Percentiles rank a stretch among this genome's conserved stretches.
Conservation (phyloP, 805 yeast species). For the Clavispora phyllophila region DNA sequence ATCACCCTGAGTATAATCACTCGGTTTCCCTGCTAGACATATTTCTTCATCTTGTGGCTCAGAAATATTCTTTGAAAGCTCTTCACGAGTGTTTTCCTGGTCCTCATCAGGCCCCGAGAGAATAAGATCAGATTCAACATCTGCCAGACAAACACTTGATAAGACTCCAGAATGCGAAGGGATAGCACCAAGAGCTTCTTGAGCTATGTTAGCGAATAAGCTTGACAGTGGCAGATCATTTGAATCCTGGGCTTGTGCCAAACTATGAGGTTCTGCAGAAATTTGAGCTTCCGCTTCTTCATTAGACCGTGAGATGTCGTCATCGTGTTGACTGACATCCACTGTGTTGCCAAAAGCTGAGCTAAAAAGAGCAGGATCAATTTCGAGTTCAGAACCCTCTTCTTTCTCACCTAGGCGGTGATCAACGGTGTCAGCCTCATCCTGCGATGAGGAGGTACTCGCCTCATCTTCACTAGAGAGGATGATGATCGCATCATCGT, state of each 20-base stretch:
- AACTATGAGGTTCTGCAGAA: background rate
- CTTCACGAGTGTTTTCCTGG: background rate
- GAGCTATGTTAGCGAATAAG: constrained; percentile 2
- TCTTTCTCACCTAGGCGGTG: background rate
- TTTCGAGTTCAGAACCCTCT: background rate
- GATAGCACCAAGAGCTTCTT: background rate
- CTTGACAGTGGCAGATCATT: background rate
- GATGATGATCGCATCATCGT: background rate
- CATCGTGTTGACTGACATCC: background rate
- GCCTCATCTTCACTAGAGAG: constrained; percentile 1
- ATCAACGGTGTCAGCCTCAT: background rate
- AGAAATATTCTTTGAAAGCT: background rate
- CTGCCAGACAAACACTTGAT: constrained; percentile 1
- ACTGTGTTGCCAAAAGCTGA: background rate
- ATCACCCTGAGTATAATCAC: background rate
- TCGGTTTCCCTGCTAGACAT: background rate
- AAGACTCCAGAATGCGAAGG: background rate
- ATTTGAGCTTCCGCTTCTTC: background rate
- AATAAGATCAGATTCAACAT: background rate
- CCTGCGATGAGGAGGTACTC: background rate
- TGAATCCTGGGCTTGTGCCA: background rate
- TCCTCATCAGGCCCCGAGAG: background rate
- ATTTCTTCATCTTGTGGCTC: background rate
- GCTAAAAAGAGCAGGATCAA: background rate
- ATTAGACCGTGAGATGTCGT: background rate